A percentile compares a stretch with the other conserved stretches of the same genome.
These are phyloP conservation scores for Myxozyma vanderwaltii DNA, from an alignment of 805 yeast species.

Conservation along the genomic window DNA sequence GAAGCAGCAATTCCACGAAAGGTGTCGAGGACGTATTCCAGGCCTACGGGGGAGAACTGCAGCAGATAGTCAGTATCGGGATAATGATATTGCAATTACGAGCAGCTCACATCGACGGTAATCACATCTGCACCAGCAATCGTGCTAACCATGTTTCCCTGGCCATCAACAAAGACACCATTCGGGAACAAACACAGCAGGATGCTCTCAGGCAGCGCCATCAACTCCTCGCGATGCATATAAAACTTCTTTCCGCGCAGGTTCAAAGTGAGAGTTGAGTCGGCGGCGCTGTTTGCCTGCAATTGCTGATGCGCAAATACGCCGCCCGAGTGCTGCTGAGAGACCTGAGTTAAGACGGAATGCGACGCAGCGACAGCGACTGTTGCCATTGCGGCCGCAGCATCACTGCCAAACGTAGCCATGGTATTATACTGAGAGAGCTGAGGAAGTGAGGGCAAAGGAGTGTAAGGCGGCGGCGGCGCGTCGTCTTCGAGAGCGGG, in stretches of 20 bases:
- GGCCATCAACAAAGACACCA: constrained; percentile 78
- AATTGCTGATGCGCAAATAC: constrained; percentile 1
- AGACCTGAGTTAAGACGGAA: constrained; percentile 12
- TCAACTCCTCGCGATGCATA: constrained; percentile 82
- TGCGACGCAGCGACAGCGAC: constrained; percentile 12
- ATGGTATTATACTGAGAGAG: constrained; percentile 6
- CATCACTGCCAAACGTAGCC: constrained; percentile 15
- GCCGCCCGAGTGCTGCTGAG: constrained; percentile 5
- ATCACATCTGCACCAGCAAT: constrained; percentile 55
- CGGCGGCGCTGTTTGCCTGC: not conserved
- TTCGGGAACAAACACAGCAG: constrained; percentile 85
- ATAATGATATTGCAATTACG: too few relatives aligned
- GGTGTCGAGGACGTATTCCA: constrained; percentile 74
- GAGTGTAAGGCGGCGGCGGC: constrained; percentile 31
- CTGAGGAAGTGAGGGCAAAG: constrained; percentile 19
- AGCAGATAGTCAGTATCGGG: constrained; percentile 8
- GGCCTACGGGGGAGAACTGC: constrained; percentile 76
- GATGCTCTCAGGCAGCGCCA: constrained; percentile 89
- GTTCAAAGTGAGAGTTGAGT: constrained; percentile 56
- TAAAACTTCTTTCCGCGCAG: constrained; percentile 74
- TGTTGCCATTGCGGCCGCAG: constrained; percentile 13
- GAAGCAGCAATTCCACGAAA: constrained; percentile 49
- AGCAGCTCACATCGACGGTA: constrained; percentile 13
- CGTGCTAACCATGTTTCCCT: constrained; percentile 76
- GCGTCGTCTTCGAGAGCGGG: constrained; percentile 19